phyloP scores from a whole-genome alignment of 228 moss, liverwort and hornwort genomes.

The Sphagnum fallax region DNA sequence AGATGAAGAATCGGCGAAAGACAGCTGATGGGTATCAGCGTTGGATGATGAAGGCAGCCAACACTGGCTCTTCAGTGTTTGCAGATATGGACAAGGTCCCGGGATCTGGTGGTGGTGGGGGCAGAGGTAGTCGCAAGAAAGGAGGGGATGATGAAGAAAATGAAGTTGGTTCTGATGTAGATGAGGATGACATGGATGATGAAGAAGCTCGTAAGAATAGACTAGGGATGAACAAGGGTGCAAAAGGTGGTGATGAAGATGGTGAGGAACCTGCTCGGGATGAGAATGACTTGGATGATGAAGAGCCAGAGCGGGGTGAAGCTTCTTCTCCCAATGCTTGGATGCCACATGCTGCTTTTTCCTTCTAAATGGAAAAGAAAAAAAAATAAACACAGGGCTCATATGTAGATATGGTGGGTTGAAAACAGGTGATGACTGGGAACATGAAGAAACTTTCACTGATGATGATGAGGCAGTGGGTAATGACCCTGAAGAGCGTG shows the following conservation, averaged over 20 bases:
- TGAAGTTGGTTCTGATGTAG: slow-evolving; percentile 76
- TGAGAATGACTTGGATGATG: slow-evolving; percentile 84
- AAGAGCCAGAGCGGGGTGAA: slow-evolving; percentile 94
- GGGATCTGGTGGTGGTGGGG: slow-evolving; percentile 31
- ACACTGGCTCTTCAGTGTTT: slow-evolving; percentile 58
- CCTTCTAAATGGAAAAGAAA: not conserved
- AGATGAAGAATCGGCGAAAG: slow-evolving; percentile 98
- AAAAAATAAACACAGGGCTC: not conserved
- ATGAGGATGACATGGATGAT: slow-evolving; percentile 85
- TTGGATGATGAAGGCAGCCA: slow-evolving; percentile 99
- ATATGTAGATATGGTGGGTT: not conserved
- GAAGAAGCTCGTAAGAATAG: slow-evolving; percentile 82
- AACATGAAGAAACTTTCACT: slow-evolving; percentile 56
- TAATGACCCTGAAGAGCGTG: slow-evolving; percentile 53
- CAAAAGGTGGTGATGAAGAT: slow-evolving; percentile 89
- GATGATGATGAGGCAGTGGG: slow-evolving; percentile 61
- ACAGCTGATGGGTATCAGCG: slow-evolving; percentile 99
- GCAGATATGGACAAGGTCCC: slow-evolving; percentile 49
- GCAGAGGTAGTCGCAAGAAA: slow-evolving; percentile 39
- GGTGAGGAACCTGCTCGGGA: slow-evolving; percentile 82
- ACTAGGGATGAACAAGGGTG: slow-evolving; percentile 74
- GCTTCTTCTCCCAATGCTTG: not conserved
- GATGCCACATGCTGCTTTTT: not conserved
- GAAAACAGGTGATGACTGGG: slow-evolving; percentile 48
- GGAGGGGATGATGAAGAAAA: slow-evolving; percentile 57